Evolutionary conservation across 2,329 filamentous ascomycete genomes (phyloP).

Genomic region (Dactylellina parvicollis): DNA sequence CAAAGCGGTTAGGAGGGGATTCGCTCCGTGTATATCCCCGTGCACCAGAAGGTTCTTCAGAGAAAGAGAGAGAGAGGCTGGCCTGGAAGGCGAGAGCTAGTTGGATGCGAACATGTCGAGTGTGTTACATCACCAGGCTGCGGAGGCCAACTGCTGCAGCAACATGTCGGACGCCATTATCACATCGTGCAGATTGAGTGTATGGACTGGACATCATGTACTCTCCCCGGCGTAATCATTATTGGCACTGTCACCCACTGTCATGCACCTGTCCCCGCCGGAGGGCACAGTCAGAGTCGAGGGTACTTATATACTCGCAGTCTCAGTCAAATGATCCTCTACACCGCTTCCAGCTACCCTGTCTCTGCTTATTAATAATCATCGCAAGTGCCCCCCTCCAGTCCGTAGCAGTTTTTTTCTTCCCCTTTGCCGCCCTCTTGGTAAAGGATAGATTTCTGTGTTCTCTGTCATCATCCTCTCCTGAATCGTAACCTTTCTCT

Average conservation of each 20-base stretch:
- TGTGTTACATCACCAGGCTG: conserved; percentile 13
- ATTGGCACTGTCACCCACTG: no score
- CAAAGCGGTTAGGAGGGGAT: conserved; percentile 22
- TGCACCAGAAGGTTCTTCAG: background rate
- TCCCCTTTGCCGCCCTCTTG: background rate
- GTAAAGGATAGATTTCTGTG: background rate
- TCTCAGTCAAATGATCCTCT: no score
- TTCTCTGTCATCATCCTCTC: background rate
- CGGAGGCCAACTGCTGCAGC: background rate
- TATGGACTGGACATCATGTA: no score
- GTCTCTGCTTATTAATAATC: conserved; percentile 38
- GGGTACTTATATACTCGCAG: no score
- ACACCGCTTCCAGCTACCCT: conserved; percentile 2
- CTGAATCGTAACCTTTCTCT: background rate
- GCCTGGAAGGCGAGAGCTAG: no score
- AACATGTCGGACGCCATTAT: background rate
- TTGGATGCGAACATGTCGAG: no score
- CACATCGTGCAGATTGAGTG: no score
- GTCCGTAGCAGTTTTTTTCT: background rate
- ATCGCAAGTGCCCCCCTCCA: conserved; percentile 21
- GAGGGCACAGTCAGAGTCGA: no score
- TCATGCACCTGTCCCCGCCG: no score
- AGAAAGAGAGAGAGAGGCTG: no score
- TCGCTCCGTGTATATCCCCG: conserved; percentile 37
- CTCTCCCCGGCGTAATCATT: no score